Conservation (phyloP, 345 rosid genomes). For the Brassica nigra region DNA sequence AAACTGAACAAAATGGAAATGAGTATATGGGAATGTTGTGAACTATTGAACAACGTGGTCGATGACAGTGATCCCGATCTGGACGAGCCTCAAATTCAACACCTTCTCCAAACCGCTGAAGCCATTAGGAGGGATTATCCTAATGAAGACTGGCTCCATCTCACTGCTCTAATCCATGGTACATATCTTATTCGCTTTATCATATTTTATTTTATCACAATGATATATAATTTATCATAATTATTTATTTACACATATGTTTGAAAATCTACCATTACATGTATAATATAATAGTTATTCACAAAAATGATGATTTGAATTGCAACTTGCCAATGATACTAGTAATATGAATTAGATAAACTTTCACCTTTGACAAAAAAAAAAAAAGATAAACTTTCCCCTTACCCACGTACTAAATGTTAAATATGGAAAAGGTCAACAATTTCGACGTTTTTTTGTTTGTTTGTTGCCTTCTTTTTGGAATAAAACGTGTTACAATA, state of each 20-base stretch:
- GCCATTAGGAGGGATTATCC: conserved; percentile 69
- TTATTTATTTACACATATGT: background rate
- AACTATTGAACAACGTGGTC: conserved; percentile 56
- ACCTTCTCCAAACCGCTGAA: conserved; percentile 69
- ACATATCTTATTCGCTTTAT: background rate
- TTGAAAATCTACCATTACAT: background rate
- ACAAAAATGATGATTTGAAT: background rate
- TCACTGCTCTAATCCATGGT: conserved; percentile 72
- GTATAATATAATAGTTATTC: background rate
- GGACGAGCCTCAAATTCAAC: conserved; percentile 75
- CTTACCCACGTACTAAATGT: background rate
- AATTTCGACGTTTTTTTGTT: background rate
- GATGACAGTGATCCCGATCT: conserved; percentile 77
- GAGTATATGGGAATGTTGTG: conserved; percentile 81
- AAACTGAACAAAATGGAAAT: conserved; percentile 55
- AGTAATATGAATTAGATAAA: background rate
- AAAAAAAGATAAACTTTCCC: too few relatives aligned
- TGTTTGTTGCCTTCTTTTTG: background rate
- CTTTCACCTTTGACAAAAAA: too few relatives aligned
- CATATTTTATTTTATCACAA: background rate
- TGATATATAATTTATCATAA: background rate
- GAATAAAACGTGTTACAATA: background rate
- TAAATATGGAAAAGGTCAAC: conserved; percentile 5
- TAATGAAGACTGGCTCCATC: conserved; percentile 64
- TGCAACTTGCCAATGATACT: background rate